Percentiles rank a stretch among this genome's conserved stretches.
These are phyloP conservation scores for Cyclotella sp. DNA, from an alignment of 108 stramenopile genomes.

Conservation along the genomic window DNA sequence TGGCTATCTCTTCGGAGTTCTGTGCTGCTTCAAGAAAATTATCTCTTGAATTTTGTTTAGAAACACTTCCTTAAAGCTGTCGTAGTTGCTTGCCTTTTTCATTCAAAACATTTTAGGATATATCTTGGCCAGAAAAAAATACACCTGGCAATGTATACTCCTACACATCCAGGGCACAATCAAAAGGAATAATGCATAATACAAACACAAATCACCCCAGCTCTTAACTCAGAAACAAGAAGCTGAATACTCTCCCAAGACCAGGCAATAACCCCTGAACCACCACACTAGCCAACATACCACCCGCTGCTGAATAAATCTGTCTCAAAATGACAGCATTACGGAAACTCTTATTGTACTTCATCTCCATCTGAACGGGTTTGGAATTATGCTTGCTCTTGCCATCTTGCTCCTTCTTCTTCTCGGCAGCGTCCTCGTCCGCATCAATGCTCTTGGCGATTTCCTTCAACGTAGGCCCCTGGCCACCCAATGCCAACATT, in stretches of 20 bases:
- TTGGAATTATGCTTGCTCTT: constrained; percentile 13
- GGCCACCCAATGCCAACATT: not conserved
- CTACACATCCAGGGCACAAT: not conserved
- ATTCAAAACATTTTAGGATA: not conserved
- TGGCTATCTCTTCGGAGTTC: too few relatives aligned
- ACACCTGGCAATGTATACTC: not conserved
- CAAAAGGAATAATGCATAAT: not conserved
- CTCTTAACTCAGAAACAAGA: constrained; percentile 19
- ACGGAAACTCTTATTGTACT: constrained; percentile 49
- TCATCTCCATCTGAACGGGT: constrained; percentile 49
- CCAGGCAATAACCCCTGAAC: constrained; percentile 40
- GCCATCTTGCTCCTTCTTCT: constrained; percentile 11
- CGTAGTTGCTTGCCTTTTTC: not conserved
- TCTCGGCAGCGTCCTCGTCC: constrained; percentile 18
- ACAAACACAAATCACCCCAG: not conserved
- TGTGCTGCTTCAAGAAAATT: too few relatives aligned
- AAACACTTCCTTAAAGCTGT: not conserved
- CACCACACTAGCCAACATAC: constrained; percentile 35
- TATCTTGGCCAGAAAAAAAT: not conserved
- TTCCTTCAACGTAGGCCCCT: constrained; percentile 15
- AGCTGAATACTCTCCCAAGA: constrained; percentile 29
- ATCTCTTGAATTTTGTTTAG: too few relatives aligned
- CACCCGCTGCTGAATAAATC: constrained; percentile 40
- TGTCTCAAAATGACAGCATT: constrained; percentile 47
- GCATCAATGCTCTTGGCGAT: constrained; percentile 31